Evolutionary conservation across 1,284 basidiomycete genomes (phyloP), one percentile per base, ranked within the genome.

Genomic region (Rhodotorula sp.): DNA sequence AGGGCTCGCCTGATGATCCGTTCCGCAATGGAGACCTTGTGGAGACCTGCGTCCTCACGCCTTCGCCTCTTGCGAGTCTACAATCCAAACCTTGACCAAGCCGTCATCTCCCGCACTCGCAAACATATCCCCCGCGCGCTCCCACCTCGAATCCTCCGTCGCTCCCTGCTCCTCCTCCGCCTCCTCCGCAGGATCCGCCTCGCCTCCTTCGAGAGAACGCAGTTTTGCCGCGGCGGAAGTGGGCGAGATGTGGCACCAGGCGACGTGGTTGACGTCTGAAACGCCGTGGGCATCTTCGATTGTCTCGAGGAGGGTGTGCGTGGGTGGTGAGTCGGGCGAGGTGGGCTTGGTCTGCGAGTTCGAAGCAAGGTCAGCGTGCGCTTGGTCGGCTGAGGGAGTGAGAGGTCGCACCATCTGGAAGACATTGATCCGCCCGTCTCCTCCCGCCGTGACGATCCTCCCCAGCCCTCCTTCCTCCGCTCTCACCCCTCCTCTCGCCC

Each of bases 101-200:
- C 89, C 89, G 77, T 94, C 92, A 73, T 94, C 92, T 2, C 89
- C 91, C 0, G 88, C 85, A 10, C 87, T 91, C 0, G 89, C 89
- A 7, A 94, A 81, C 6, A 92, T 67, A 73, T 88, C 82, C 71
- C 86, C 84, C 68, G 82, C 82, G 2, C 86, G 88, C 20, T 50
- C 48, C 70, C 74, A 77, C 67, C 70, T 48, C 56, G 64, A 28
- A n/a, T 68, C 68, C 26, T 60, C 60, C 53, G 64, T 10, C 52
- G 34, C 24, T 73, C 31, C 18, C 60, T 76, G 77, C 37, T 76
- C 76, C 20, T 77, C 70, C 4, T 69, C 65, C 57, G 68, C 65
- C 2, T 75, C 59, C 16, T 75, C 68, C 20, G 76, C 68, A 16
- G 73, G 68, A 20, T 67, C 74, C 6, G 65, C 72, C 20, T 76